phyloP scores from a whole-genome alignment of 179 eudicot species.

The Beta macrorhiza region DNA sequence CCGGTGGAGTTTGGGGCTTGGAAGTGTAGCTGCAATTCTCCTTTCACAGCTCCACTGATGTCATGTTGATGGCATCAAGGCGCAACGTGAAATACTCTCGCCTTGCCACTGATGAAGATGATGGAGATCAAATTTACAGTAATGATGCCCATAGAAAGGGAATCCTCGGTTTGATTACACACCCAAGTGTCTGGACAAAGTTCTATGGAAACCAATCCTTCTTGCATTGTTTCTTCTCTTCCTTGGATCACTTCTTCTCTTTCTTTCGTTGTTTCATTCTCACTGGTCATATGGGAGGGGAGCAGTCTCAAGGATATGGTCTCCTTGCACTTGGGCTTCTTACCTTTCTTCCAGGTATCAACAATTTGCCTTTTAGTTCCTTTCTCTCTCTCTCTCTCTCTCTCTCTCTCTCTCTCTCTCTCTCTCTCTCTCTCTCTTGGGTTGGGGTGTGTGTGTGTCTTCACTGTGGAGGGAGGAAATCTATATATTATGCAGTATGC shows the following conservation, averaged over 20 bases:
- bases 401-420: not conserved
- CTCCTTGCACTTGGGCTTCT: conserved; percentile 81
- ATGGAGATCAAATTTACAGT: conserved; percentile 29
- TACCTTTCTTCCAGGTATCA: conserved; percentile 79
- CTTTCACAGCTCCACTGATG: not conserved
- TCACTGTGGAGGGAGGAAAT: not conserved
- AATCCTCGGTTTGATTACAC: conserved; percentile 74
- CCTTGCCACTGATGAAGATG: conserved; percentile 53
- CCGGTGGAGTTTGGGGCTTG: not conserved
- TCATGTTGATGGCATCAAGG: conserved; percentile 56
- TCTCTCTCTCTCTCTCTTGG: not conserved
- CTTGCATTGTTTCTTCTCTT: conserved; percentile 75
- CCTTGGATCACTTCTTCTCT: conserved; percentile 66
- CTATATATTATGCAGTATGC: not conserved
- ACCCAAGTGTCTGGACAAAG: conserved; percentile 58
- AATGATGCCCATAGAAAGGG: conserved; percentile 29
- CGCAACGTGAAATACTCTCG: conserved; percentile 63
- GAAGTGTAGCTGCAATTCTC: not conserved
- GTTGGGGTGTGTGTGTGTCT: not conserved
- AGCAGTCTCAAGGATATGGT: conserved; percentile 71
- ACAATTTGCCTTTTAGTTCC: not conserved
- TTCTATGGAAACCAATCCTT: conserved; percentile 86
- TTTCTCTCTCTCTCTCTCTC: not conserved
- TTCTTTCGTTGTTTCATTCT: conserved; percentile 69
- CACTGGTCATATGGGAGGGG: conserved; percentile 95